phyloP scores from a whole-genome alignment of 345 rosid genomes.

The Hypericum perforatum region DNA sequence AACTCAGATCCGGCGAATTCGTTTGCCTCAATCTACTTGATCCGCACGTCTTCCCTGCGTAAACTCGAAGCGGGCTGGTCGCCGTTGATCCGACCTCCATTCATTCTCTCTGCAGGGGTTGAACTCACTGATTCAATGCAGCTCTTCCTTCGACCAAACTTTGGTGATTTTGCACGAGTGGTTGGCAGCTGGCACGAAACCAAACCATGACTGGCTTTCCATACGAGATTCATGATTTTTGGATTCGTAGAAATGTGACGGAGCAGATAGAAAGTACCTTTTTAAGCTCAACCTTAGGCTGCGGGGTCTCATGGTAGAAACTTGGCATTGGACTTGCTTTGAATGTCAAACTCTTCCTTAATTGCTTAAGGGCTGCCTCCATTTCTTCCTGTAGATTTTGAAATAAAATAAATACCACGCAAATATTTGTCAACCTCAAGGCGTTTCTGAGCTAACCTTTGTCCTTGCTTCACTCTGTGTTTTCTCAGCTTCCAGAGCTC shows the following conservation, averaged over 20 bases:
- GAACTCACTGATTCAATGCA: constrained; percentile 12
- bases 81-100: constrained; percentile 8
- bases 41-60: constrained; percentile 17
- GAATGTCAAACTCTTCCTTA: constrained; percentile 27
- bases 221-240: too few species aligned
- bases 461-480: not conserved
- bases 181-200: constrained; percentile 19
- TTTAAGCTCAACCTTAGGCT: constrained; percentile 27
- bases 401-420: not conserved
- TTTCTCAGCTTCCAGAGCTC: constrained; percentile 6
- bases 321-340: constrained; percentile 37
- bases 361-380: constrained; percentile 28
- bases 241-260: too few species aligned
- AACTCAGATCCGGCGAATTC: constrained; percentile 13
- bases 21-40: constrained; percentile 23
- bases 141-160: constrained; percentile 23
- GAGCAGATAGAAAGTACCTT: constrained; percentile 15
- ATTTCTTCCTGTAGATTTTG: constrained; percentile 22
- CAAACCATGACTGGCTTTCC: not conserved
- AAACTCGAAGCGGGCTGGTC: constrained; percentile 13
- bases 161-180: constrained; percentile 34
- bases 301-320: constrained; percentile 29
- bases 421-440: constrained; percentile 1
- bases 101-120: constrained; percentile 6
- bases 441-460: not conserved